Evolutionary conservation across 345 rosid genomes (phyloP).

Genomic region (Gossypium anomalum): DNA sequence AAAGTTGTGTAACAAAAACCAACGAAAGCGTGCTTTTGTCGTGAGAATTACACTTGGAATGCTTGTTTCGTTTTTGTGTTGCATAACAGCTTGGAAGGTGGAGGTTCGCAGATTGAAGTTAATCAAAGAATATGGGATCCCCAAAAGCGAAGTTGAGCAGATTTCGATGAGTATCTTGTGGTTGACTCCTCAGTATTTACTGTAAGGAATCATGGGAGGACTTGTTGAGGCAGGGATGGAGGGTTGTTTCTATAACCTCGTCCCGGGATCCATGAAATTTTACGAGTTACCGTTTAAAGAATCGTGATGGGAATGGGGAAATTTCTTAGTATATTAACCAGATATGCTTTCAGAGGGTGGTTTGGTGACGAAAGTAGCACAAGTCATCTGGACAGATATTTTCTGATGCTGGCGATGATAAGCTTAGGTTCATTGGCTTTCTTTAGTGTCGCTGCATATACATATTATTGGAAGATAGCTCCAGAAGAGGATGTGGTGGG

Average conservation of each 20-base stretch:
- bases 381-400: too few species aligned
- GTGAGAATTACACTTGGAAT: neutral
- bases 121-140: neutral
- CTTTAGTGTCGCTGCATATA: too few species aligned
- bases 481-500: too few species aligned
- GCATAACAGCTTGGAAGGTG: neutral
- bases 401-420: too few species aligned
- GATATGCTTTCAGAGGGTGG: too few species aligned
- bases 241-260: neutral
- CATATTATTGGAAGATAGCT: too few species aligned
- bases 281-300: neutral
- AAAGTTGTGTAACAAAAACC: neutral
- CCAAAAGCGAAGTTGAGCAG: too few species aligned
- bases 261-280: neutral
- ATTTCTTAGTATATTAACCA: neutral
- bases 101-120: neutral
- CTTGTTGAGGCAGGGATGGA: constrained; percentile 1
- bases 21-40: neutral
- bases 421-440: too few species aligned
- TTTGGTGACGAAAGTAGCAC: too few species aligned
- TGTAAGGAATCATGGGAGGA: neutral
- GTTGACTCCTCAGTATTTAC: neutral
- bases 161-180: neutral
- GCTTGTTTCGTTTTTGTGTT: neutral
- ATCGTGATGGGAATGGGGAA: neutral